A percentile compares a stretch with the other conserved stretches of the same genome.
These are phyloP conservation scores for Ettlia oleoabundans DNA, from an alignment of 139 green algal species.

Conservation along the genomic window DNA sequence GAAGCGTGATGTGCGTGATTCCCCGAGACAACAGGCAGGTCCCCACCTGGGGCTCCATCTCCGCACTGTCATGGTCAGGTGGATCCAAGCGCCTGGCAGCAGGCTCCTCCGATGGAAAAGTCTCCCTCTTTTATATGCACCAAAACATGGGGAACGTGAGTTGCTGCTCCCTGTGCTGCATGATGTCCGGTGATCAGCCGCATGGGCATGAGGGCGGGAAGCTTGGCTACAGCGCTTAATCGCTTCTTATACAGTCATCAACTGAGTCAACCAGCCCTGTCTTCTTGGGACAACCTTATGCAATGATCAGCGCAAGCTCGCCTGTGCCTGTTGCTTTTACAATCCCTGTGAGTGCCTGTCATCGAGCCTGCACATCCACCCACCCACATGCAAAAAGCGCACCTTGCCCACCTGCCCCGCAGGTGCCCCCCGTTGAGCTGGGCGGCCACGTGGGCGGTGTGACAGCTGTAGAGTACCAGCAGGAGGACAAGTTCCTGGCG, in stretches of 20 bases:
- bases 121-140: constrained; percentile 43
- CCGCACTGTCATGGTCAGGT: constrained; percentile 37
- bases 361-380: too few relatives aligned
- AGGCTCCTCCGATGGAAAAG: constrained; percentile 6
- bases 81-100: constrained; percentile 51
- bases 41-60: background rate
- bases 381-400: background rate
- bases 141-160: constrained; percentile 3
- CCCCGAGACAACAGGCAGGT: background rate
- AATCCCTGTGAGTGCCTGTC: too few relatives aligned
- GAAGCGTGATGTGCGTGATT: constrained; percentile 39
- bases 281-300: too few relatives aligned
- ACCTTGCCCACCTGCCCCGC: background rate
- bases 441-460: constrained; percentile 11
- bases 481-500: constrained; percentile 46
- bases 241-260: too few relatives aligned
- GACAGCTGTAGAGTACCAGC: constrained; percentile 30
- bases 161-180: background rate
- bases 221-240: too few relatives aligned
- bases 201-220: too few relatives aligned
- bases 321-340: background rate
- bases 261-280: too few relatives aligned
- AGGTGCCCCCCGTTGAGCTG: background rate
- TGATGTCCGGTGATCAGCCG: too few relatives aligned
- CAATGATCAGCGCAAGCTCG: too few relatives aligned